Evolutionary conservation across 257 asterid species (phyloP), one percentile per base, ranked within the genome.

Genomic region (Fraxinus anomala): DNA sequence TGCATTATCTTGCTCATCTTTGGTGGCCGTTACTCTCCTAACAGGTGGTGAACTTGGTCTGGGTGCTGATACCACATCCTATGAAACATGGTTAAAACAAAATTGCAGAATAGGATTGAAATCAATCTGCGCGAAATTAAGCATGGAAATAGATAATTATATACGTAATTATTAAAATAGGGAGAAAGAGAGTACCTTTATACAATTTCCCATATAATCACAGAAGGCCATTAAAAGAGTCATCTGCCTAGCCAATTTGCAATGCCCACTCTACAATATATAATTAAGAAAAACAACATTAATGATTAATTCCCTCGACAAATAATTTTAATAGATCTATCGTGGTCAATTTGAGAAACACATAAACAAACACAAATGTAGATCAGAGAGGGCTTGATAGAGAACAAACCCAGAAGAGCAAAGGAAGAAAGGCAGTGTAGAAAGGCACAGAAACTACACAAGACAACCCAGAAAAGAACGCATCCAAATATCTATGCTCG

Each of bases 361-460:
- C 17, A 40, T 1, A 37, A 13, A 40, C 14, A 42, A 42, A 12
- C 51, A 2, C 17, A 42, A 42, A 37, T 3, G 28, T 1, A 72
- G 47, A 76, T 24, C 51, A 16, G 49, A 76, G 24, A 68, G 5
- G 61, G 56, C 72, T 76, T 3, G 70, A 73, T 12, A 31, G 72
- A 76, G 51, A 80, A 34, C 82, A 47, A 91, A 93, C 98, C 98
- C 98, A 96, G 91, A 93, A 96, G 70, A 96, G 92, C 88, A 93
- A 83, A 72, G 98, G 99, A 72, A 96, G 97, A 82, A 96, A 93
- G 39, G 92, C 97, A 80, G 98, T 93, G 83, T 92, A 93, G 80
- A 96, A 96, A 73, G 99, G 99, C 82, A 96, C 99, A 54, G 99
- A 96, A 80, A 92, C 97, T 77, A 89, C 94, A 81, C 91, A 92